Conservation (phyloP, 306 rosid species). For the Psophocarpus tetragonolobus region DNA sequence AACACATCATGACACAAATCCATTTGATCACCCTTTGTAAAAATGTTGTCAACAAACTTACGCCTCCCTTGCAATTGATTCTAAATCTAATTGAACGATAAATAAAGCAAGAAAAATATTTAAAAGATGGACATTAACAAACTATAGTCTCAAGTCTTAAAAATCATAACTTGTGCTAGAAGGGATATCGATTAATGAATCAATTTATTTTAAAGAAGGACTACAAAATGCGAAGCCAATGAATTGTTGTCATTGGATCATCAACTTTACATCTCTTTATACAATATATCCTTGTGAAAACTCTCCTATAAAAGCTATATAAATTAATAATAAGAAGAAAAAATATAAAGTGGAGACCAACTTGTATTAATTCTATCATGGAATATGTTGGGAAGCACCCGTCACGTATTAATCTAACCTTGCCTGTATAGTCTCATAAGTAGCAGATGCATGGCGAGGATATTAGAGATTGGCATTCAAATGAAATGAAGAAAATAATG, state of each 20-base stretch:
- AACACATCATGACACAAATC: not conserved
- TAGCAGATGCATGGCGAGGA: constrained; percentile 15
- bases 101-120: not conserved
- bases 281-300: not conserved
- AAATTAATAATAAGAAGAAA: not conserved
- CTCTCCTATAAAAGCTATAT: not conserved
- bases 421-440: constrained; percentile 26
- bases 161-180: constrained; percentile 1
- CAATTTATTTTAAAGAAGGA: not conserved
- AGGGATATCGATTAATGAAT: not conserved
- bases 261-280: constrained; percentile 25
- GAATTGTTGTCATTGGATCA: not conserved
- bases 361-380: not conserved
- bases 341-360: not conserved
- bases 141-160: not conserved
- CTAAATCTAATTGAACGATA: not conserved
- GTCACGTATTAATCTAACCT: constrained; percentile 7
- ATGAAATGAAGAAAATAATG: not conserved
- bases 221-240: constrained; percentile 16
- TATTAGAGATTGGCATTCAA: not conserved
- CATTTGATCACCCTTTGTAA: not conserved
- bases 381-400: not conserved
- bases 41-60: not conserved
- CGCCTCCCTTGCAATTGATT: not conserved
- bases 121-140: not conserved